Percentiles rank a stretch among this genome's conserved stretches.
These are phyloP conservation scores for Aspergillus ustus DNA, from an alignment of 2,329 filamentous ascomycete genomes.

Conservation along the genomic window DNA sequence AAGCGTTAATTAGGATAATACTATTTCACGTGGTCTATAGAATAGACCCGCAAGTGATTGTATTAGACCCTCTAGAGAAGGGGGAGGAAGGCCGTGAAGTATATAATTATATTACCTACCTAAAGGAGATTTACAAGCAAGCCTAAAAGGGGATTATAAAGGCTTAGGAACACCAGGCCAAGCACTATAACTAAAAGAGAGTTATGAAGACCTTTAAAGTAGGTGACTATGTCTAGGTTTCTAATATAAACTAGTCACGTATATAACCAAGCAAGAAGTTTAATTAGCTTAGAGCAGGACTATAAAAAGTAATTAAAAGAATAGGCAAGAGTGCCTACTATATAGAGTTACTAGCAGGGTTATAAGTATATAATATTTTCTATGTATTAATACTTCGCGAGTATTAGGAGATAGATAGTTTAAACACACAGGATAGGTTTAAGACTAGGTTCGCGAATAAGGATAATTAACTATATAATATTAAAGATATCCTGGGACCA, in stretches of 20 bases:
- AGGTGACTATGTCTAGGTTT: not conserved
- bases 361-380: constrained; percentile 5
- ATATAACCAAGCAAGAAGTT: constrained; percentile 1
- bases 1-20: not conserved
- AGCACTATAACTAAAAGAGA: not conserved
- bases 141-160: not conserved
- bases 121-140: not conserved
- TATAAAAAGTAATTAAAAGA: not conserved
- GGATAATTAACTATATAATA: not conserved
- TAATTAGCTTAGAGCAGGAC: not conserved
- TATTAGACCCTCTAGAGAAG: not conserved
- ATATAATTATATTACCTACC: not conserved
- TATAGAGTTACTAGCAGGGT: not conserved
- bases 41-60: not conserved
- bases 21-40: not conserved
- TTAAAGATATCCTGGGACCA: not conserved
- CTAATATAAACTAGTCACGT: not conserved
- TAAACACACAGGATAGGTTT: not conserved
- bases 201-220: not conserved
- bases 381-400: not conserved
- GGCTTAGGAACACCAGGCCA: not conserved
- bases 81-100: not conserved
- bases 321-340: not conserved
- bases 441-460: not conserved
- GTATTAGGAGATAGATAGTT: not conserved